Evolutionary conservation across 2,329 filamentous ascomycete genomes (phyloP), one percentile per base, ranked within the genome.

Genomic region (Neofusicoccum sp.): DNA sequence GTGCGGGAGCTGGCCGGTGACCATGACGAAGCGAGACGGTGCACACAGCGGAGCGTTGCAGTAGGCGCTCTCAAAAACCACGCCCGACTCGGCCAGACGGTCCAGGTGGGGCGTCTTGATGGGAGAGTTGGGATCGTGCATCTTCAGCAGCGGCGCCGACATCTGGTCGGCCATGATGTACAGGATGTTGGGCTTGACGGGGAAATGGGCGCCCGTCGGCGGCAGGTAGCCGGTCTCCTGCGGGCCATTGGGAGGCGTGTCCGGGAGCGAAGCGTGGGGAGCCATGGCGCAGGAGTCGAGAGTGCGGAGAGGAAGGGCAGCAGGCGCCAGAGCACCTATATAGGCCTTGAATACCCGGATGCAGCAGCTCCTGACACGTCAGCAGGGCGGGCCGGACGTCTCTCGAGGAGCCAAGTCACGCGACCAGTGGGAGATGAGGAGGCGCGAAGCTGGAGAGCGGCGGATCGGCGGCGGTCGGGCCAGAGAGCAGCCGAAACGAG

Each of bases 91-190:
- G 1, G 93, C 91, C 64, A 97, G 83, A 56, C 86, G 84, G 76
- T 97, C 91, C 63, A 97, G 84, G 77, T 97, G 88, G 49, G 93
- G 93, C 1, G 93, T 97, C 77, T 92, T 90, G 82, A 97, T 96
- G 73, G 90, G 89, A 1, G 92, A 96, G 57, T 89, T 82, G 47
- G 87, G 84, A 75, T 97, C 93, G 80, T 97, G 92, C 80, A 96
- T 93, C 79, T 92, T 93, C 67, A 97, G 85, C 67, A 93, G 84
- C 16, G 93, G 93, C 30, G 93, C 93, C 16, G 93, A 90, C 74
- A 97, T 86, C 79, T 97, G 93, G 77, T 97, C 93, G 59, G 93
- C 93, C 92, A 97, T 96, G 79, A 97, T 96, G 81, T 95, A 96
- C 48, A 93, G 82, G 67, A 93, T 90, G 76, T 93, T 93, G 63